Evolutionary conservation across 2,329 filamentous ascomycete genomes (phyloP).

Genomic region (Phaeosphaeriaceae sp.): DNA sequence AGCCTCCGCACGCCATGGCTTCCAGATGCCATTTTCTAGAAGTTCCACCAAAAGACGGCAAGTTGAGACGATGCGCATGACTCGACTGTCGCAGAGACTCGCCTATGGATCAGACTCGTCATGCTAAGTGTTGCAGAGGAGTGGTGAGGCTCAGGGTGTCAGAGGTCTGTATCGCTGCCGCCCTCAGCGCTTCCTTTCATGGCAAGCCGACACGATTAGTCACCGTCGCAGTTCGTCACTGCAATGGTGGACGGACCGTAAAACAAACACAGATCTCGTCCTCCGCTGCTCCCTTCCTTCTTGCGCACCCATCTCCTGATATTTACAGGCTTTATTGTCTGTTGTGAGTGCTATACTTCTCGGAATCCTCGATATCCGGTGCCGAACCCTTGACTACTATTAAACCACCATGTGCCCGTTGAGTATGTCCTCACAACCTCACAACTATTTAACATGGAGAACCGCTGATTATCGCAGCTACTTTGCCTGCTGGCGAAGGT

Average conservation of each 20-base stretch:
- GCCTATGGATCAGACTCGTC: conserved; percentile 22
- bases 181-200: conserved; percentile 8
- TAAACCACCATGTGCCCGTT: conserved; percentile 43
- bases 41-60: conserved; percentile 17
- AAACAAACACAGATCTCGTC: conserved; percentile 47
- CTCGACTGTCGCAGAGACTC: conserved; percentile 21
- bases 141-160: conserved; percentile 37
- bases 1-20: conserved; percentile 11
- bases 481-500: conserved; percentile 39
- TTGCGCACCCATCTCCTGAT: conserved; percentile 24
- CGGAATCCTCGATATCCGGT: conserved; percentile 37
- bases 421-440: conserved; percentile 28
- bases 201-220: conserved; percentile 40
- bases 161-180: conserved; percentile 35
- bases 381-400: conserved; percentile 32
- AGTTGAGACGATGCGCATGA: conserved; percentile 29
- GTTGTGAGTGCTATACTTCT: conserved; percentile 14
- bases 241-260: conserved; percentile 34
- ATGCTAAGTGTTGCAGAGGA: conserved; percentile 30
- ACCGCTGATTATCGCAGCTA: conserved; percentile 28
- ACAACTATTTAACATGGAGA: neutral
- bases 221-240: conserved; percentile 21
- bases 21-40: conserved; percentile 17
- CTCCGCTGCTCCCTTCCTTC: conserved; percentile 35
- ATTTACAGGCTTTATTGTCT: conserved; percentile 24